These are phyloP conservation scores for Conticribra weissflogii DNA, from an alignment of 108 stramenopile genomes.

Conservation along the genomic window DNA sequence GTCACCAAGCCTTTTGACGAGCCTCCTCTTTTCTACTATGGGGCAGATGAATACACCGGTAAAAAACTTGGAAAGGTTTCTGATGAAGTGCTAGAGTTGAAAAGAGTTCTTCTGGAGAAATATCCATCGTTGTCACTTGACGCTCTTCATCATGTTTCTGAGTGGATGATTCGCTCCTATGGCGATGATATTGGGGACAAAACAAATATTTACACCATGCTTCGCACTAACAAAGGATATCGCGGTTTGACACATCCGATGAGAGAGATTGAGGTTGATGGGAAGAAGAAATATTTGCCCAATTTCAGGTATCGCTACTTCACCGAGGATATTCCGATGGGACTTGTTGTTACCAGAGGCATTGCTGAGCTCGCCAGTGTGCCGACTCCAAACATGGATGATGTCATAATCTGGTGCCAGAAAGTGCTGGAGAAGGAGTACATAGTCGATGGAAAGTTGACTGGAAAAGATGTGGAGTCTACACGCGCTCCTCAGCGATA, in stretches of 20 bases:
- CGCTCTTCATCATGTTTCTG: slow-evolving; percentile 47
- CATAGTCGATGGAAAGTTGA: slow-evolving; percentile 48
- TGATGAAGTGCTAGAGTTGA: slow-evolving; percentile 53
- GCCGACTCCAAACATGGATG: slow-evolving; percentile 58
- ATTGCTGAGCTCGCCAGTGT: slow-evolving; percentile 67
- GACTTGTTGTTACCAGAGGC: slow-evolving; percentile 57
- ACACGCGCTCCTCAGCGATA: slow-evolving; percentile 56
- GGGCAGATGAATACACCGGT: slow-evolving; percentile 62
- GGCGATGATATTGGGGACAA: slow-evolving; percentile 64
- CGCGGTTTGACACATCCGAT: slow-evolving; percentile 59
- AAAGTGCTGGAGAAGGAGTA: slow-evolving; percentile 59
- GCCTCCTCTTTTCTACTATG: slow-evolving; percentile 61
- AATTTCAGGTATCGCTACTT: slow-evolving; percentile 70
- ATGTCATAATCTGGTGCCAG: slow-evolving; percentile 64
- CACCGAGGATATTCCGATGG: slow-evolving; percentile 65
- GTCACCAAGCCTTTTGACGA: slow-evolving; percentile 51
- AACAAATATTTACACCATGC: slow-evolving; percentile 56
- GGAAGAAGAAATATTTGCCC: slow-evolving; percentile 52
- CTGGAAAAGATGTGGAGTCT: slow-evolving; percentile 44
- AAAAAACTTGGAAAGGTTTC: slow-evolving; percentile 50
- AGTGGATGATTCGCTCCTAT: slow-evolving; percentile 60
- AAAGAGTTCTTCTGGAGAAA: slow-evolving; percentile 33
- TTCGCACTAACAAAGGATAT: slow-evolving; percentile 62
- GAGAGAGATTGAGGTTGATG: slow-evolving; percentile 32
- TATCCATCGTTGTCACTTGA: slow-evolving; percentile 47